Evolutionary conservation across 805 yeast species (phyloP).

Genomic region (Nakazawaea wyomingensis): DNA sequence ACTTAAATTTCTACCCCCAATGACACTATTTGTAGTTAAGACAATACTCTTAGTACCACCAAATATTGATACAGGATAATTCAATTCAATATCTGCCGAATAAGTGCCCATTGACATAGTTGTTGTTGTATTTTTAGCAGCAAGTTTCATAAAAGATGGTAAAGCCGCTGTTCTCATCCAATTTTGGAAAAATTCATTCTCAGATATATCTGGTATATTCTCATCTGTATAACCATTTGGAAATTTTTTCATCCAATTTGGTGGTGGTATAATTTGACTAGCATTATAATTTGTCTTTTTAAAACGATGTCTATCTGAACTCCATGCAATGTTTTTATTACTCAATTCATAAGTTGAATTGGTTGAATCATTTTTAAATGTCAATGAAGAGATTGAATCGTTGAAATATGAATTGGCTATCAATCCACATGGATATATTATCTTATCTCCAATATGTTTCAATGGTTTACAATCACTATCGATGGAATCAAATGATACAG

Average conservation of each 20-base stretch:
- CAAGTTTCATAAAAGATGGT: conserved; percentile 82
- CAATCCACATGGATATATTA: conserved; percentile 86
- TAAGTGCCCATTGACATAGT: conserved; percentile 64
- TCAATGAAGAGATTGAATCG: conserved; percentile 67
- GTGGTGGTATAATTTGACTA: conserved; percentile 84
- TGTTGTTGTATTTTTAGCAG: conserved; percentile 61
- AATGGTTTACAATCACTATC: conserved; percentile 52
- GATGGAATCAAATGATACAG: conserved; percentile 48
- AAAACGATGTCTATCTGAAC: conserved; percentile 66
- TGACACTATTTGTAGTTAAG: conserved; percentile 71
- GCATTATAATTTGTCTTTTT: conserved; percentile 66
- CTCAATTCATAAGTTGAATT: conserved; percentile 38
- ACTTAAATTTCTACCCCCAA: conserved; percentile 85
- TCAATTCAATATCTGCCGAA: conserved; percentile 57
- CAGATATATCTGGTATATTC: conserved; percentile 70
- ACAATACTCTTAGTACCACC: conserved; percentile 89
- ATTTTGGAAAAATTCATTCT: conserved; percentile 83
- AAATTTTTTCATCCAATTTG: conserved; percentile 73
- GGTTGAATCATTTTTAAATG: conserved; percentile 32
- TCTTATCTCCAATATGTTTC: conserved; percentile 30
- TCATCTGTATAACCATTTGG: conserved; percentile 88
- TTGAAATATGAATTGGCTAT: conserved; percentile 91
- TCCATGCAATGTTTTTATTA: conserved; percentile 76
- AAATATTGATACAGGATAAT: conserved; percentile 76
- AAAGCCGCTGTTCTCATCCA: conserved; percentile 98